Base-by-base conservation (phyloP, 2,329 filamentous ascomycete genomes). In the Xylariaceae sp. region DNA sequence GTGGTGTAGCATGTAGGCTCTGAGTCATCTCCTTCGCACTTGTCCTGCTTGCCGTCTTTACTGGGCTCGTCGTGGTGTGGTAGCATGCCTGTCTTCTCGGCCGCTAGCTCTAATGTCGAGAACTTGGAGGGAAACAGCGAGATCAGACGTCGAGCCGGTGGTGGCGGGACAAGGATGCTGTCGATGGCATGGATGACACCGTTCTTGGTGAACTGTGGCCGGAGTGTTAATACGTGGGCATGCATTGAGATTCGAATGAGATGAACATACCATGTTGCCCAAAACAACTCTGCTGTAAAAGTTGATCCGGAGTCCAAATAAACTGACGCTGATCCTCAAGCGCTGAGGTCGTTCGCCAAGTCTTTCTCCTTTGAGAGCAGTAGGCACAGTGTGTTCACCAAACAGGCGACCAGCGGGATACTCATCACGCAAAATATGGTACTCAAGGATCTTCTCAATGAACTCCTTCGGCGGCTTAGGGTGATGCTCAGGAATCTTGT, bases 141-240 rank as follows among this genome's bases (percentile, higher is more conserved):
- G 51, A 85, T 73, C 23, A 71, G 59, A 15, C 58, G 75, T 68
- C 30, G 69, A 71, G 56, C 84, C 78, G 49, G 84, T 77, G 89
- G 87, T 0, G 92, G 92, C 2, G 91, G 91, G 7, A 93, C 68
- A n/a, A 96, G 80, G 57, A 94, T 78, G 62, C 78, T 80, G 75
- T 92, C 84, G 56, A 96, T 76, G 50, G 83, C 88, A 73, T 96
- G 92, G 64, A 95, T 84, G 45, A 94, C 79, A 48, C 92, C 92
- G 70, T 96, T 96, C 62, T 83, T 87, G 47, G 85, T 88, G 70
- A 82, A 80, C 86, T 88, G 50, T 57, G 4, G 48, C 15, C 3
- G 37, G 7, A 49, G 61, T 64, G 57, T 39, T 37, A 4, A 17
- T 15, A 48, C 23, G 42, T 37, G 30, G 48, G 7, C 9, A 8